These are phyloP conservation scores for Noccaea caerulescens DNA, from an alignment of 345 rosid genomes.

Conservation along the genomic window DNA sequence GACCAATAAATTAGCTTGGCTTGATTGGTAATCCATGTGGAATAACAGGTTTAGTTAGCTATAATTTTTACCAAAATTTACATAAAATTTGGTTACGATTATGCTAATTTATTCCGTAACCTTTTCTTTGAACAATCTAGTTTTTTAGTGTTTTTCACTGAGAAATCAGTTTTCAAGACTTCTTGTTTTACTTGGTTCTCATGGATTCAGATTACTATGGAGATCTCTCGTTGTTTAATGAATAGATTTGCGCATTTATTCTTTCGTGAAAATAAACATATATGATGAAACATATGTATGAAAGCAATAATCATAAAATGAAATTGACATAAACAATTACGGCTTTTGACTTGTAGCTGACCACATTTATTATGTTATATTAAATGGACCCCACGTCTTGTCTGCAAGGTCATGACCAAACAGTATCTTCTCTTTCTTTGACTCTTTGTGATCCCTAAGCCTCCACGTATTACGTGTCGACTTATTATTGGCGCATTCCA, in stretches of 20 bases:
- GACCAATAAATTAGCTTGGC: conserved; percentile 3
- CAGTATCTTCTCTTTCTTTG: conserved; percentile 43
- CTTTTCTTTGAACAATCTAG: too few relatives aligned
- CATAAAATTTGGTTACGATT: too few relatives aligned
- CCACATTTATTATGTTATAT: conserved; percentile 41
- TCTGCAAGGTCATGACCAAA: conserved; percentile 30
- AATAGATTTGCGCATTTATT: conserved; percentile 29
- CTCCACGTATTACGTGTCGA: conserved; percentile 14
- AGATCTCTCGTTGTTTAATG: conserved; percentile 19
- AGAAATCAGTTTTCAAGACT: neutral
- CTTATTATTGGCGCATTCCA: neutral
- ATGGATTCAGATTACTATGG: conserved; percentile 10
- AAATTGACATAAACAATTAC: neutral
- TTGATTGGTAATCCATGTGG: conserved; percentile 1
- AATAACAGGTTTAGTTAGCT: neutral
- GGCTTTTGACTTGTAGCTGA: conserved; percentile 44
- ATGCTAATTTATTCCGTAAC: too few relatives aligned
- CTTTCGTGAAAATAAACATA: conserved; percentile 34
- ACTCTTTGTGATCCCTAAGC: conserved; percentile 40
- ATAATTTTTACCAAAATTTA: too few relatives aligned
- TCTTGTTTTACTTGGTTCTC: neutral
- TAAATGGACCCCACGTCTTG: conserved; percentile 28
- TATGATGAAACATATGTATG: conserved; percentile 33
- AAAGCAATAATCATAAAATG: conserved; percentile 11
- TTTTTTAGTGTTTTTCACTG: neutral